Evolutionary conservation across 352 stramenopile species (phyloP), one percentile per base, ranked within the genome.

Genomic region (Globisporangium uncinulatum): DNA sequence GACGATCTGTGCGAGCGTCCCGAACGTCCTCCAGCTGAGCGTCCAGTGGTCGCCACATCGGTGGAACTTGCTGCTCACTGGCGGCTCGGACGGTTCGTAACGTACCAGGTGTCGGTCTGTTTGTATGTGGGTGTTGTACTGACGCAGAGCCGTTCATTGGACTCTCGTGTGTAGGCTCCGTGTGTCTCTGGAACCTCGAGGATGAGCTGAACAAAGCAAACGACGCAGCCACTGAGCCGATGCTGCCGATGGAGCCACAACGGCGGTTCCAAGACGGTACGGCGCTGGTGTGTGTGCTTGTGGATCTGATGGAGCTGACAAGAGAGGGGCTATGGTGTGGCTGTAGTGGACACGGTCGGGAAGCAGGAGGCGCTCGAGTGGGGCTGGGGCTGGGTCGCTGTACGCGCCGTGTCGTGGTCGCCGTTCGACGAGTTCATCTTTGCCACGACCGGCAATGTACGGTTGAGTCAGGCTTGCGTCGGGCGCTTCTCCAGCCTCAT

Each of bases 351-450:
- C 41, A 87, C 80, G 7, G 71, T 88, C 17, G 80, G 78, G 49
- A 95, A 95, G 58, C 81, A 92, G 59, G 78, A 92, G 53, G 64
- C 76, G 1, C 89, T 91, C 57, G 83, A 92, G 37, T 95, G 85
- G 85, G 81, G 83, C 13, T 86, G 72, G 65, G 83, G 83, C 17
- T 95, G 85, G 85, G 79, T 92, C 19, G 83, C 85, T 15, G 73
- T 95, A 11, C 83, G 85, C 51, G 79, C 79, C 0, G 75, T 95
- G 21, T 66, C 69, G 10, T 95, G 85, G 85, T 92, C 81, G 31
- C 83, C 85, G 5, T 90, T 88, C 56, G 85, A 93, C 51, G 76
- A 89, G 20, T 73, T 89, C 57, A 60, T 95, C n/a, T 95, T 95
- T 48, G 83, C 76, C 6, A 84, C 81, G 4, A 92, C 84, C n/a